Base-by-base conservation (phyloP, 441 rosid genomes). In the Erodium trifolium region DNA sequence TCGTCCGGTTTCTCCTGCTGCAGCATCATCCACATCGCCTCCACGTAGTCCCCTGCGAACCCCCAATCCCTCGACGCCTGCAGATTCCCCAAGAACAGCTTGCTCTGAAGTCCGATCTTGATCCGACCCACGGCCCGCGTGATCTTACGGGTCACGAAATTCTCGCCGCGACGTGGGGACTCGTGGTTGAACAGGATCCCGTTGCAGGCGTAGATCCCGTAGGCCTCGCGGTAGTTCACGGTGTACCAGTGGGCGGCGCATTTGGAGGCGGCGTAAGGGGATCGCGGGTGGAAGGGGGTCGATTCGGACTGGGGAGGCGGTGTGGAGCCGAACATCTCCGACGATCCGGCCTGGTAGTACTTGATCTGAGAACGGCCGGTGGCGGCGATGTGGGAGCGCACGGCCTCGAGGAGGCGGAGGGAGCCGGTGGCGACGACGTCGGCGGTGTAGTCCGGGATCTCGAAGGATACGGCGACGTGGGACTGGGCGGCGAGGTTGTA, bases 21-120 rank as follows among this genome's bases (percentile, higher is more conserved):
- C 75, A 93, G 65, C 99, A 93, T 93, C 89, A 91, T 65, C 96
- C 94, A 91, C 96, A 91, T 89, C 2, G 96, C 97, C 78, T 89
- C 91, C 49, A 86, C 94, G 59, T 89, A 91, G 79, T 91, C 96
- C 55, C 94, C 94, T 0, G 92, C 96, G 69, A 93, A 93, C 0
- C 97, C 96, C 96, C 97, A 93, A 19, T 93, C 97, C 73, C 98
- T 79, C 8, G 98, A 84, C 3, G 97, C 96, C 72, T 85, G 87
- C 68, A 93, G 68, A 67, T 93, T 93, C 66, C 97, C 97, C 63
- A 91, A 65, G 67, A 84, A 93, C 55, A 93, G 77, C 78, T 88
- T 93, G 67, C 80, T 89, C 82, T 93, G 96, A 43, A 93, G 47
- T 35, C 97, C 98, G 2, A 78, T 72, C 82, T 84, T 91, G 78